These are phyloP conservation scores for Pleurotus eryngii DNA, from an alignment of 768 basidiomycete genomes.

Conservation along the genomic window DNA sequence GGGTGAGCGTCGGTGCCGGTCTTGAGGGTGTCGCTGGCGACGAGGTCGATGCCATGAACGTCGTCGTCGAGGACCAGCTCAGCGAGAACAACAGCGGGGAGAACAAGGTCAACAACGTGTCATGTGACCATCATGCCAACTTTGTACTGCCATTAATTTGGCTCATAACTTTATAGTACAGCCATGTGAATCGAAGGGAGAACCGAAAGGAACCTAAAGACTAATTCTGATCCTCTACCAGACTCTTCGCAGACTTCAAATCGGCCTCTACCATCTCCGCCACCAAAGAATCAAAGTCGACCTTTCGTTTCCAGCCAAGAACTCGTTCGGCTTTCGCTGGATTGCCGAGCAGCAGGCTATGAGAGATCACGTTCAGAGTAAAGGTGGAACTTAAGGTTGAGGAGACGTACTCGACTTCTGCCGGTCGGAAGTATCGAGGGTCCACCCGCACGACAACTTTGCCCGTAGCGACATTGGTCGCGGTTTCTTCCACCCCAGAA, in stretches of 20 bases:
- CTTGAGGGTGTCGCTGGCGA: slow-evolving; percentile 1
- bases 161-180: too few relatives aligned
- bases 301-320: slow-evolving; percentile 89
- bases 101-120: background rate
- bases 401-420: slow-evolving; percentile 83
- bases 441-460: slow-evolving; percentile 83
- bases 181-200: slow-evolving; percentile 10
- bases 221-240: slow-evolving; percentile 84
- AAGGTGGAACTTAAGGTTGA: slow-evolving; percentile 10
- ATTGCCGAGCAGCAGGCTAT: slow-evolving; percentile 79
- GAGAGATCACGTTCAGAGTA: background rate
- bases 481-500: slow-evolving; percentile 74
- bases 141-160: too few relatives aligned
- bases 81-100: background rate
- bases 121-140: background rate
- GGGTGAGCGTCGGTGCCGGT: background rate
- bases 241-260: slow-evolving; percentile 65
- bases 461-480: slow-evolving; percentile 64
- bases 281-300: slow-evolving; percentile 81
- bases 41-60: slow-evolving; percentile 3
- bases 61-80: background rate
- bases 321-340: slow-evolving; percentile 86
- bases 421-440: slow-evolving; percentile 87
- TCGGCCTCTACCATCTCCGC: slow-evolving; percentile 91
- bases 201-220: slow-evolving; percentile 13